Evolutionary conservation across 768 basidiomycete species (phyloP).

Genomic region (Rubroboletus satanas): DNA sequence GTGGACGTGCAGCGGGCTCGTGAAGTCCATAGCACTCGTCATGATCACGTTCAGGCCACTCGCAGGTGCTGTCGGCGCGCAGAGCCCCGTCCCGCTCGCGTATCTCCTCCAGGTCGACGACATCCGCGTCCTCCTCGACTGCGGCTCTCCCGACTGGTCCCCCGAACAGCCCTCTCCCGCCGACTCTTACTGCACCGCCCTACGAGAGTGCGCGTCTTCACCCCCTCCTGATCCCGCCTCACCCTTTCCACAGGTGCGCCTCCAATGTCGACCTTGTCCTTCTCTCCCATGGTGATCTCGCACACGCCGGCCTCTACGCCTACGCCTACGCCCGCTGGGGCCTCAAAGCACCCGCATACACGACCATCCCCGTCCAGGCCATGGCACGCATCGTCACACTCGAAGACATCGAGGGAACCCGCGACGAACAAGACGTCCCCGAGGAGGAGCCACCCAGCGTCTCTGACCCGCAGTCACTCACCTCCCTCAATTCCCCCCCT

Average conservation of each 20-base stretch:
- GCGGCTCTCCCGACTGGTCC: slow-evolving; percentile 86
- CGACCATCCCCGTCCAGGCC: slow-evolving; percentile 91
- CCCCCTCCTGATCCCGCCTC: slow-evolving; percentile 1
- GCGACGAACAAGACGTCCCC: slow-evolving; percentile 67
- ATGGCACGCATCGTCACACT: slow-evolving; percentile 90
- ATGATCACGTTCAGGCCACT: slow-evolving; percentile 95
- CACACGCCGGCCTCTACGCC: slow-evolving; percentile 88
- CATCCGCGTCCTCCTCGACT: slow-evolving; percentile 88
- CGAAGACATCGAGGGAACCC: slow-evolving; percentile 81
- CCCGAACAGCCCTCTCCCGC: slow-evolving; percentile 45
- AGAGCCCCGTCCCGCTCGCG: slow-evolving; percentile 60
- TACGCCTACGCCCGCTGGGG: slow-evolving; percentile 88
- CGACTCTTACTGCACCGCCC: slow-evolving; percentile 55
- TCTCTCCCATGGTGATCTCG: slow-evolving; percentile 88
- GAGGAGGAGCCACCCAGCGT: slow-evolving; percentile 24
- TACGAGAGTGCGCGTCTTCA: slow-evolving; percentile 56
- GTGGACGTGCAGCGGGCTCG: background rate
- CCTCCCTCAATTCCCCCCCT: slow-evolving; percentile 8
- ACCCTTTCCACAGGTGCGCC: slow-evolving; percentile 50
- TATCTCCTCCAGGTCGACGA: slow-evolving; percentile 95
- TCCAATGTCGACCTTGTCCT: slow-evolving; percentile 86
- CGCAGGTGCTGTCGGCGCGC: slow-evolving; percentile 74
- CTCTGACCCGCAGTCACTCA: slow-evolving; percentile 15
- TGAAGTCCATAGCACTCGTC: too few relatives aligned
- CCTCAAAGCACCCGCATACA: slow-evolving; percentile 86